A percentile compares a stretch with the other conserved stretches of the same genome.
Evolutionary conservation across 805 yeast genomes (phyloP).

Genomic region (Wickerhamomyces hampshirensis): DNA sequence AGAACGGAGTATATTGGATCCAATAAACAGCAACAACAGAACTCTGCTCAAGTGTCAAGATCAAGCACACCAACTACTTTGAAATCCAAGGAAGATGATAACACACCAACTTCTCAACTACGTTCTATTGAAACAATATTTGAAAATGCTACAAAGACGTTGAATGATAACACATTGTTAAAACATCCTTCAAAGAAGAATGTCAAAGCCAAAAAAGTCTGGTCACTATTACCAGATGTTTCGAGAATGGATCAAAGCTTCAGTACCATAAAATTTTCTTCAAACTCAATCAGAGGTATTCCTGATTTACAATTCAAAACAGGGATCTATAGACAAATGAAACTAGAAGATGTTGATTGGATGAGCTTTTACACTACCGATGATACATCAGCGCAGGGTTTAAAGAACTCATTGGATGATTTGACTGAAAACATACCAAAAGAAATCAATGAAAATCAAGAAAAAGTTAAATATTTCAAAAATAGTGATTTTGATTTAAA

Average conservation of each 20-base stretch:
- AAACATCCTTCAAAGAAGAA: slow-evolving; percentile 77
- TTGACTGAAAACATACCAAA: slow-evolving; percentile 42
- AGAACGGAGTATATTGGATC: slow-evolving; percentile 80
- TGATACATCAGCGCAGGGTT: slow-evolving; percentile 33
- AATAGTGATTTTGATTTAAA: slow-evolving; percentile 79
- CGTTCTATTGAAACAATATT: slow-evolving; percentile 75
- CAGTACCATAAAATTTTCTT: slow-evolving; percentile 56
- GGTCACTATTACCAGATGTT: slow-evolving; percentile 86
- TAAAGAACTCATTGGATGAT: slow-evolving; percentile 42
- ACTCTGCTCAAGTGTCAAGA: slow-evolving; percentile 9
- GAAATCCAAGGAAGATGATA: slow-evolving; percentile 25
- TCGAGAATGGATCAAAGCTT: slow-evolving; percentile 82
- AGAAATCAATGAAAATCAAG: slow-evolving; percentile 27
- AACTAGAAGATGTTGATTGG: slow-evolving; percentile 71
- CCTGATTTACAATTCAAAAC: slow-evolving; percentile 29
- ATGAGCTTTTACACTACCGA: slow-evolving; percentile 60
- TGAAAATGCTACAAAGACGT: slow-evolving; percentile 48
- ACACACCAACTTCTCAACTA: slow-evolving; percentile 56
- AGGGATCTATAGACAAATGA: slow-evolving; percentile 69
- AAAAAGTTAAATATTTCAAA: slow-evolving; percentile 53
- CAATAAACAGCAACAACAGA: neutral
- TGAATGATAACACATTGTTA: slow-evolving; percentile 39
- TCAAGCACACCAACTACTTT: slow-evolving; percentile 10
- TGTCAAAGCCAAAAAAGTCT: slow-evolving; percentile 67
- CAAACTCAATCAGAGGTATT: slow-evolving; percentile 5